A percentile compares a stretch with the other conserved stretches of the same genome.
phyloP scores from a whole-genome alignment of 345 rosid species.

The Carallia brachiata region DNA sequence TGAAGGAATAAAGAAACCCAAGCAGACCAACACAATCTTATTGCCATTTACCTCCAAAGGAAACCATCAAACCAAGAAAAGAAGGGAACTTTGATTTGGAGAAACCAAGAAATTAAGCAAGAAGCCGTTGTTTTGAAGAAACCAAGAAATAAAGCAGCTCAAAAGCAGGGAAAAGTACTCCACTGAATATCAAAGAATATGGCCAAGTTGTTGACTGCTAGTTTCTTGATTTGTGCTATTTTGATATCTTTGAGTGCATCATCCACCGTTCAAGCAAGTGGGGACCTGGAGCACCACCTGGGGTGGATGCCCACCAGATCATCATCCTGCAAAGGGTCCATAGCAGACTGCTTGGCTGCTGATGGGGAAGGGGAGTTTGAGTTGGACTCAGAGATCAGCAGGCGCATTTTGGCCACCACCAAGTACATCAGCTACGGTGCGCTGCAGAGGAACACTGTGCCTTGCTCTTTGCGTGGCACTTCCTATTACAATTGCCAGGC shows the following conservation, averaged over 20 bases:
- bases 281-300: constrained; percentile 34
- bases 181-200: constrained; percentile 14
- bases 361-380: constrained; percentile 58
- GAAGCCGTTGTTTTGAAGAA: not conserved
- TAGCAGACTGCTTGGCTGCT: constrained; percentile 45
- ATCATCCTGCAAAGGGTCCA: constrained; percentile 50
- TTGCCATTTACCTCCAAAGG: not conserved
- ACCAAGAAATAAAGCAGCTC: not conserved
- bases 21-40: too few relatives aligned
- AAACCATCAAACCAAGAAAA: not conserved
- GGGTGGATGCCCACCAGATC: constrained; percentile 50
- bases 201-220: constrained; percentile 19
- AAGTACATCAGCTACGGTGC: constrained; percentile 92
- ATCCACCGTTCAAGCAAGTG: constrained; percentile 41
- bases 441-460: constrained; percentile 81
- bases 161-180: not conserved
- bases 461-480: constrained; percentile 91
- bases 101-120: not conserved
- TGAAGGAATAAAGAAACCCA: not conserved
- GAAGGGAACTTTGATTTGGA: not conserved
- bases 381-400: constrained; percentile 75
- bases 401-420: constrained; percentile 75
- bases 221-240: constrained; percentile 37
- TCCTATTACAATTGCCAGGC: constrained; percentile 86
- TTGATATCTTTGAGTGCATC: constrained; percentile 20